Conservation (phyloP, 148 eudicot species). For the Chenopodium berlandieri region DNA sequence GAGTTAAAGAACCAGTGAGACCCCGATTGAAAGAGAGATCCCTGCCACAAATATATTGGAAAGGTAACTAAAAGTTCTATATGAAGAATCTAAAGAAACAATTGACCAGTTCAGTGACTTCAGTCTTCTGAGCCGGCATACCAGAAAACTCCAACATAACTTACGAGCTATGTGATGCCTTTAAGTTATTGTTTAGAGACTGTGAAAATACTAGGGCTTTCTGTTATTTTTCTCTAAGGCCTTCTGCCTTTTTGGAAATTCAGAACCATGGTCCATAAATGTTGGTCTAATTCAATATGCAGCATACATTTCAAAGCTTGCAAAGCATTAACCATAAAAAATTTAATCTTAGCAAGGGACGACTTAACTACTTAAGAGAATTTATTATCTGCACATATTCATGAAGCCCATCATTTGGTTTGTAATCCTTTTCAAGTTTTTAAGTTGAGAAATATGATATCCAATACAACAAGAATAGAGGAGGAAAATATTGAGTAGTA, state of each 20-base stretch:
- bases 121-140: not conserved
- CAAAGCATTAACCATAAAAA: no score
- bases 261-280: not conserved
- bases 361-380: no score
- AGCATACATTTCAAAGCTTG: not conserved
- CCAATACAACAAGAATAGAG: no score
- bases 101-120: not conserved
- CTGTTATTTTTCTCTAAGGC: not conserved
- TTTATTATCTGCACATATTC: no score
- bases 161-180: not conserved
- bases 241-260: not conserved
- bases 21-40: slow-evolving; percentile 77
- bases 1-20: slow-evolving; percentile 71
- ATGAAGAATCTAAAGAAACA: slow-evolving; percentile 2
- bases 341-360: no score
- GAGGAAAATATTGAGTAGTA: no score
- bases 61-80: not conserved
- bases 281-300: not conserved
- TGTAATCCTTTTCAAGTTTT: no score
- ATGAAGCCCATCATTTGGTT: no score
- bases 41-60: slow-evolving; percentile 38
- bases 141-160: not conserved
- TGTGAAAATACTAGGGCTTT: not conserved
- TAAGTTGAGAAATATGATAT: no score
- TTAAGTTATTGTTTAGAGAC: not conserved